Percentiles rank a stretch among this genome's conserved stretches.
Evolutionary conservation across 139 green algal species (phyloP).

Genomic region (Coccomyxa sp.): DNA sequence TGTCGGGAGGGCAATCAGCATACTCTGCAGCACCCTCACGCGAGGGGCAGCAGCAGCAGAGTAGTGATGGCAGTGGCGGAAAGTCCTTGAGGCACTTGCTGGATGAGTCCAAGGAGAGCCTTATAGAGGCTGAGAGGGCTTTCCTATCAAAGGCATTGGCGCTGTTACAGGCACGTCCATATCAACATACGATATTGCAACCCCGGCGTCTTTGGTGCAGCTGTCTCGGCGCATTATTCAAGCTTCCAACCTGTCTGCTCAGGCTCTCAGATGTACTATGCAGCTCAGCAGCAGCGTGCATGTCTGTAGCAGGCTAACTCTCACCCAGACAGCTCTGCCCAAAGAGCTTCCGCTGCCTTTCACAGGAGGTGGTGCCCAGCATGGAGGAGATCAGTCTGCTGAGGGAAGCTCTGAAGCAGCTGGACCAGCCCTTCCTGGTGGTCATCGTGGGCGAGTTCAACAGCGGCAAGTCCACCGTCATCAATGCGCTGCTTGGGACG

Average conservation of each 20-base stretch:
- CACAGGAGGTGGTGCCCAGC: conserved; percentile 35
- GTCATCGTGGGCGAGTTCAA: conserved; percentile 98
- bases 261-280: too few relatives aligned
- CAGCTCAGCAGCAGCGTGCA: too few relatives aligned
- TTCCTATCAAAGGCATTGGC: conserved; percentile 41
- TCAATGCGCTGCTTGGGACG: conserved; percentile 27
- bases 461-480: conserved; percentile 76
- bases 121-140: conserved; percentile 50
- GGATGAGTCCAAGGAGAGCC: conserved; percentile 18
- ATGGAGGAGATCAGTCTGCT: conserved; percentile 59
- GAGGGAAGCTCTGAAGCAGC: conserved; percentile 51
- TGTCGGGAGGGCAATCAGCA: too few relatives aligned
- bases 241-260: too few relatives aligned
- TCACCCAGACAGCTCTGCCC: too few relatives aligned
- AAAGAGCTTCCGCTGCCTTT: too few relatives aligned
- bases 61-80: background rate
- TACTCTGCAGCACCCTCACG: too few relatives aligned
- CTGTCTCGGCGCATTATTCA: too few relatives aligned
- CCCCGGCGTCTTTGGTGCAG: too few relatives aligned
- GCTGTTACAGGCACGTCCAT: conserved; percentile 14
- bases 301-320: too few relatives aligned
- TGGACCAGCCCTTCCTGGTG: conserved; percentile 94
- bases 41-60: too few relatives aligned
- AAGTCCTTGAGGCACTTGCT: background rate
- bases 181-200: too few relatives aligned